Percentiles rank a stretch among this genome's conserved stretches.
phyloP scores from a whole-genome alignment of 192 early-diverging fungal genomes.

The Lunasporangiospora selenospora region DNA sequence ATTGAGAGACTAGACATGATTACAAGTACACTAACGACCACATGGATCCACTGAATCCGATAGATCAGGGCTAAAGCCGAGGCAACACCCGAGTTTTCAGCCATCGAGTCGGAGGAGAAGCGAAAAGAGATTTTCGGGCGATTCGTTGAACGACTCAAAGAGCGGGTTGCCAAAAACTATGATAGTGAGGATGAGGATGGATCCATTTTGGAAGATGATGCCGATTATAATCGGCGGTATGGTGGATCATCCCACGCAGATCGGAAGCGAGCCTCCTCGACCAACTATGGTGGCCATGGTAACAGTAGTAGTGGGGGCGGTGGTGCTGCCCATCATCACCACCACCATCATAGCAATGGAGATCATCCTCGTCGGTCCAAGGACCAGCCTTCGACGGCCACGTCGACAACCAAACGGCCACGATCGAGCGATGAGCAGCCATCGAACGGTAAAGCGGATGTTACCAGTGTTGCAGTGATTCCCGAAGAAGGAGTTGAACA shows the following conservation, averaged over 20 bases:
- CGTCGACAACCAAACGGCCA: conserved; percentile 5
- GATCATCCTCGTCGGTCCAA: conserved; percentile 11
- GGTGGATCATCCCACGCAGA: neutral
- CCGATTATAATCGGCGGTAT: conserved; percentile 28
- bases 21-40: neutral
- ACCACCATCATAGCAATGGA: conserved; percentile 4
- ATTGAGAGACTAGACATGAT: neutral
- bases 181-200: conserved; percentile 74
- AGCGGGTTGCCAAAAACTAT: conserved; percentile 53
- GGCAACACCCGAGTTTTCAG: conserved; percentile 66
- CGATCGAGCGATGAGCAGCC: conserved; percentile 12
- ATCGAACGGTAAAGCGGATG: conserved; percentile 1
- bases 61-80: conserved; percentile 25
- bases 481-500: conserved; percentile 9
- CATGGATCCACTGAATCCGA: neutral
- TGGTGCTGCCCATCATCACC: conserved; percentile 6
- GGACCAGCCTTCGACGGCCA: conserved; percentile 2
- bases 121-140: conserved; percentile 79
- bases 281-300: conserved; percentile 3
- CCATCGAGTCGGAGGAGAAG: conserved; percentile 68
- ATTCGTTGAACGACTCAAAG: conserved; percentile 66
- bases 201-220: conserved; percentile 61
- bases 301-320: neutral
- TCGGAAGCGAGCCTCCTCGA: neutral
- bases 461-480: neutral